A percentile compares a stretch with the other conserved stretches of the same genome.
These are phyloP conservation scores for Evernia prunastri DNA, from an alignment of 495 filamentous ascomycete genomes.

Conservation along the genomic window DNA sequence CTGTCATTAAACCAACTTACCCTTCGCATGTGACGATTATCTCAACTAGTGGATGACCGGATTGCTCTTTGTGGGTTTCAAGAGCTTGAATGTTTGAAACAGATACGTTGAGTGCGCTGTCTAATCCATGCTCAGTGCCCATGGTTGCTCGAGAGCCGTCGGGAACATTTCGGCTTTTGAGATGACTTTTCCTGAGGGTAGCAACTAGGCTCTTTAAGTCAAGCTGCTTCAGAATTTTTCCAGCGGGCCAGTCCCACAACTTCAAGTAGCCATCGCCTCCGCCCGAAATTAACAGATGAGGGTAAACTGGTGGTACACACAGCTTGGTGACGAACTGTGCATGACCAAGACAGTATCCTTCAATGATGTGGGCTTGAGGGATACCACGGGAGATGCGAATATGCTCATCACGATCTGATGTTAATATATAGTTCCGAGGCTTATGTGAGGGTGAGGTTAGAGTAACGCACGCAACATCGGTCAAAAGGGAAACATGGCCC, in stretches of 20 bases:
- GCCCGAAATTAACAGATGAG: slow-evolving; percentile 67
- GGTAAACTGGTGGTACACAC: slow-evolving; percentile 50
- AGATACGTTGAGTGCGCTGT: slow-evolving; percentile 36
- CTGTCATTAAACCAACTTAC: slow-evolving; percentile 38
- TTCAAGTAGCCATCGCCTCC: slow-evolving; percentile 75
- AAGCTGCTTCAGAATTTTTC: slow-evolving; percentile 46
- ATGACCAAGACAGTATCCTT: slow-evolving; percentile 82
- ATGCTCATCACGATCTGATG: slow-evolving; percentile 92
- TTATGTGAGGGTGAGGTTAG: slow-evolving; percentile 17
- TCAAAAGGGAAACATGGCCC: slow-evolving; percentile 91
- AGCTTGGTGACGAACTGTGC: slow-evolving; percentile 71
- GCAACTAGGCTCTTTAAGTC: slow-evolving; percentile 38
- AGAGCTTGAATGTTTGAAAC: slow-evolving; percentile 42
- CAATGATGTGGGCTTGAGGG: slow-evolving; percentile 83
- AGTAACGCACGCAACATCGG: slow-evolving; percentile 55
- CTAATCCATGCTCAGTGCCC: slow-evolving; percentile 16
- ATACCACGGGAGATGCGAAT: slow-evolving; percentile 81
- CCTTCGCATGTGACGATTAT: slow-evolving; percentile 63
- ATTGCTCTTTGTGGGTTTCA: slow-evolving; percentile 15
- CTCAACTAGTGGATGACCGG: slow-evolving; percentile 18
- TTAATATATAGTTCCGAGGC: slow-evolving; percentile 65
- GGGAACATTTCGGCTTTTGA: not conserved
- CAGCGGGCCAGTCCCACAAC: slow-evolving; percentile 73
- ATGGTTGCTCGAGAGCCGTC: not conserved
- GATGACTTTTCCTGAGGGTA: slow-evolving; percentile 1